Evolutionary conservation across 75 land plant species (phyloP).

Genomic region (Pinus tabuliformis): DNA sequence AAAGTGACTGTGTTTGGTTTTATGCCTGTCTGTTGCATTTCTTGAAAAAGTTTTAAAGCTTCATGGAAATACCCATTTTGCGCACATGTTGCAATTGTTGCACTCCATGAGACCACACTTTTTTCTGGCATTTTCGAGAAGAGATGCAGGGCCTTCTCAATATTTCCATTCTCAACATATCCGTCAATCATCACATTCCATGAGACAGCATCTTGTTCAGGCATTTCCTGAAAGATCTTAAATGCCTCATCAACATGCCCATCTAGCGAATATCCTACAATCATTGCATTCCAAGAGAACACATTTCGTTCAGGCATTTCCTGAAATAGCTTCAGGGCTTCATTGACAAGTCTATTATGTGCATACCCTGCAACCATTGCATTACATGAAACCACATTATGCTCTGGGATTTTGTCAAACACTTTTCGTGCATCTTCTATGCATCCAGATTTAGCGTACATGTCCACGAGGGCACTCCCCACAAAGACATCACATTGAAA

Average conservation of each 20-base stretch:
- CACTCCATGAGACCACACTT: constrained; percentile 5
- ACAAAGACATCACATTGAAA: constrained; percentile 32
- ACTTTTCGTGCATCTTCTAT: constrained; percentile 31
- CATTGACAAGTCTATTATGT: constrained; percentile 24
- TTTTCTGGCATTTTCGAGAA: constrained; percentile 21
- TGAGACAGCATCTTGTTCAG: constrained; percentile 22
- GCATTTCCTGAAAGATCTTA: constrained; percentile 20
- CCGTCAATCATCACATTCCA: constrained; percentile 49
- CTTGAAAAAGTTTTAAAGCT: too few relatives aligned
- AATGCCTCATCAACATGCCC: constrained; percentile 19
- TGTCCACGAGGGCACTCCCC: constrained; percentile 50
- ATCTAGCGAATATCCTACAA: constrained; percentile 7
- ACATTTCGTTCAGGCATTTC: constrained; percentile 25
- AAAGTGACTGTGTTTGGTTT: constrained; percentile 3
- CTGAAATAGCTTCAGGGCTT: constrained; percentile 27
- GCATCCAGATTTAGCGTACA: constrained; percentile 71
- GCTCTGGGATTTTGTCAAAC: constrained; percentile 28
- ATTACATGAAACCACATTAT: constrained; percentile 59
- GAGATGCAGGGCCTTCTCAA: constrained; percentile 19
- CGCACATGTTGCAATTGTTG: too few relatives aligned
- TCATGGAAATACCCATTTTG: too few relatives aligned
- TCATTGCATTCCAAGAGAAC: constrained; percentile 3
- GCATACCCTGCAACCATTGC: constrained; percentile 49
- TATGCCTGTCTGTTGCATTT: constrained; percentile 3
- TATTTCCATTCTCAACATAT: constrained; percentile 23